Evolutionary conservation across 805 yeast species (phyloP), one percentile per base, ranked within the genome.

Genomic region (Wickerhamomyces subpelliculosus): DNA sequence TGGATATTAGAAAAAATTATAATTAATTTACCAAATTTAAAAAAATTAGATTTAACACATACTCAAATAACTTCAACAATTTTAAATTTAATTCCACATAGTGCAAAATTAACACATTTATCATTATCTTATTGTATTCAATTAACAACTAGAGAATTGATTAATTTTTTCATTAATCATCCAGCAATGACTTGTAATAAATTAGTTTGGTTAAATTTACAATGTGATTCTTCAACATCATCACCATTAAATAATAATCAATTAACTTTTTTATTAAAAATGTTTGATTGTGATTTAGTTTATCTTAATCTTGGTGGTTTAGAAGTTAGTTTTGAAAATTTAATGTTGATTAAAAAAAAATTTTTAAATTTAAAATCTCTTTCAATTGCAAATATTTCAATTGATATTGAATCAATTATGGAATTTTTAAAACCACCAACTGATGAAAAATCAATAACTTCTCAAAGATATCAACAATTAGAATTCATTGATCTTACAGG

Each of bases 11-110:
- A 66, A 20, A 70, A 68, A 37, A 55, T 84, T 11, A 62, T 89
- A 22, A 80, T 84, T 2, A 72, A 69, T 35, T 62, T 81, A 33
- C 62, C 67, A 20, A 64, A 68, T 41, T 61, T 88, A 36, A 74
- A 75, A 45, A 73, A 86, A 44, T 63, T 88, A 23, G 97, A 88
- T 55, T 65, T 89, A 35, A 78, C 84, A 13, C 95, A 86, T 51
- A 88, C 96, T 0, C 77, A 81, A 32, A 74, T 88, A 29, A 78
- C 80, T 1, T 78, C 84, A 4, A 67, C 72, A n/a, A 72, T 75
- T 0, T 66, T 88, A 28, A 61, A 69, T 18, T 51, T 52, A 39
- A 57, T 87, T 18, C 83, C 86, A 2, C 63, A 60, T 13, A 52
- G 76, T 13, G 77, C 81, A 16, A 65, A 70, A 47, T 62, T 88